Base-by-base conservation (phyloP, 2,329 filamentous ascomycete species). In the Exophiala sideris region DNA sequence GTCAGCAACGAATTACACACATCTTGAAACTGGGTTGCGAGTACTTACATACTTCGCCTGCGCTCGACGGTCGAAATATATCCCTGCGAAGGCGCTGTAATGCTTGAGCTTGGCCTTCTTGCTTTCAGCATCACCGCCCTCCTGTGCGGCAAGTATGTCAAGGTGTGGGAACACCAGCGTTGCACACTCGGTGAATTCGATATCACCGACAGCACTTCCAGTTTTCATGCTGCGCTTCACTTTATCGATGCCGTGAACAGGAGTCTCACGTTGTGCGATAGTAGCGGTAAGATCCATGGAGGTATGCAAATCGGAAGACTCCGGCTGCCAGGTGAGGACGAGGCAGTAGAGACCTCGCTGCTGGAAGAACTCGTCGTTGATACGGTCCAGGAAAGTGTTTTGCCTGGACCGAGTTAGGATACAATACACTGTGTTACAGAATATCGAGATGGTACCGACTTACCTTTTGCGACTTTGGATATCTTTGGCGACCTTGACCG, bases 291-390 rank as follows among this genome's bases (percentile, higher is more conserved):
- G 68, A 3, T 67, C 65, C 1, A 69, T 62, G 10, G 73, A 70
- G 11, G 76, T 59, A 41, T 71, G 62, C 11, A 66, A 60, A 10
- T 59, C 52, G 0, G 63, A 54, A 2, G 74, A n/a, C 18, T 42
- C 70, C 0, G 76, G 74, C 45, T 76, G 76, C 67, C 72, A 82
- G 0, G 77, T 76, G 67, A 84, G 74, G 18, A 85, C 70, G 8
- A 80, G 68, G 54, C 73, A 76, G 65, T 76, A 79, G 0, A 84
- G 71, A 0, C 81, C 81, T 1, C 73, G 74, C 0, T 82, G 81
- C 36, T 71, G 73, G 65, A 85, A 85, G 56, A 82, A 76, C 5
- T 78, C 71, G 5, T 75, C 70, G 60, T 85, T 85, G 59, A 82
- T 72, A 24, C 70, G 67, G 58, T 82, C 74, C 7, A 85, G 72